Conservation (phyloP, 2,329 filamentous ascomycete genomes). For the Sporothrix globosa region DNA sequence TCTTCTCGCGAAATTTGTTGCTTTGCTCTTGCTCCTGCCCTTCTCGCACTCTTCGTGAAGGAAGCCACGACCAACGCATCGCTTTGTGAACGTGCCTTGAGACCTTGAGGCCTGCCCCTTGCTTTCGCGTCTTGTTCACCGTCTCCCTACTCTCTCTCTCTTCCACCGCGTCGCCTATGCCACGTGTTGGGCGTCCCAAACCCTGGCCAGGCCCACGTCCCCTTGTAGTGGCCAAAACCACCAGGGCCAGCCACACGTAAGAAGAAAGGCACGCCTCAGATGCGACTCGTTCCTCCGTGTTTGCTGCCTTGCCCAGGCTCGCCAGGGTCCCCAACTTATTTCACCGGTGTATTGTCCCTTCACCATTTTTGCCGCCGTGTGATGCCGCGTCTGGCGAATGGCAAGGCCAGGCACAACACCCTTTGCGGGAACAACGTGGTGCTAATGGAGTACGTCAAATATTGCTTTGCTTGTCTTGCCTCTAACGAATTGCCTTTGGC, state of each 20-base stretch:
- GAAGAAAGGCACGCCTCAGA: background rate
- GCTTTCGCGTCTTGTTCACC: slow-evolving; percentile 11
- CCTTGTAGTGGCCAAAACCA: background rate
- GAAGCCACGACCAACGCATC: background rate
- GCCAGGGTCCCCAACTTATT: background rate
- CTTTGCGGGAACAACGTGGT: background rate
- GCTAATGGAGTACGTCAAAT: too few species aligned
- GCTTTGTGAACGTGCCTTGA: background rate
- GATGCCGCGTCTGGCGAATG: slow-evolving; percentile 26
- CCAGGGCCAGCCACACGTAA: background rate
- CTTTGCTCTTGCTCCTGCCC: background rate
- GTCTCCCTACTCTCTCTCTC: background rate
- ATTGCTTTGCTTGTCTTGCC: background rate
- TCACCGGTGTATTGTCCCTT: background rate
- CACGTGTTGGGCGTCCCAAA: slow-evolving; percentile 20
- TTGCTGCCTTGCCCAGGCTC: background rate
- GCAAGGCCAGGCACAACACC: slow-evolving; percentile 21
- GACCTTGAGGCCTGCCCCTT: background rate
- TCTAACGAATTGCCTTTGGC: too few species aligned
- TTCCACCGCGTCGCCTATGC: slow-evolving; percentile 3
- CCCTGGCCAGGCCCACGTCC: background rate
- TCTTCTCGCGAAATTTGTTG: background rate
- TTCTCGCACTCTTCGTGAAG: background rate
- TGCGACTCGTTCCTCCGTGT: background rate
- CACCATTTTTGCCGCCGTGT: slow-evolving; percentile 24